Evolutionary conservation across 2,329 filamentous ascomycete genomes (phyloP), one percentile per base, ranked within the genome.

Genomic region (Trichoderma harzianum): DNA sequence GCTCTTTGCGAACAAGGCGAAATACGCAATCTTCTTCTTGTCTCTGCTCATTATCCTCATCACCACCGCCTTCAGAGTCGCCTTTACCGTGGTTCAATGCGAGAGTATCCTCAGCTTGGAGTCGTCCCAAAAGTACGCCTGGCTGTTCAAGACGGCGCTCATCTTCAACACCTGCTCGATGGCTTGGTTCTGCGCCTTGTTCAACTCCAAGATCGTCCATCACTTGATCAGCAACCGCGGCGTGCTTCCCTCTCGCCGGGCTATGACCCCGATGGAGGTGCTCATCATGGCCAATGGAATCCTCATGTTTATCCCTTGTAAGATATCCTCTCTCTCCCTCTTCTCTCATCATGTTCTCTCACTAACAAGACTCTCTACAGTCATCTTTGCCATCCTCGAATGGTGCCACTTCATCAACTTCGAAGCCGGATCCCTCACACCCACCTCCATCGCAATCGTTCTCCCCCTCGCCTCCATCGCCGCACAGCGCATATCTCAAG

Each of bases 261-360:
- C 82, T 0, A 76, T 89, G 51, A 85, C 79, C 0, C 83, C 86
- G 6, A 85, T 89, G 81, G 87, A 89, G 74, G 83, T 87, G 8
- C 80, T 89, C 28, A 82, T 88, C 65, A 85, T 88, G 75, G 86
- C 86, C 63, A 89, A 89, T 47, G 87, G 86, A 12, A 74, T 88
- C 1, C 79, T 89, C 69, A 89, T 89, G 87, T 74, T 88, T 18
- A 77, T 88, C 11, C 87, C 87, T n/a, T 84, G 87, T 88, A 78
- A 61, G 82, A 24, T 28, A 32, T 14, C 8, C 10, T 10, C 8
- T 18, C 18, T 34, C 34, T 8, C 14, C 10, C 24, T 14, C 24
- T 18, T 16, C 3, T 7, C 5, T 28, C 18, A 63, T 21, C 14
- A 7, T 30, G n/a, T 8, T 26, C n/a, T 34, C 11, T 34, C 21